Percentiles rank a stretch among this genome's conserved stretches.
phyloP scores from a whole-genome alignment of 1,284 basidiomycete species.

The Boletus hoseneyae region DNA sequence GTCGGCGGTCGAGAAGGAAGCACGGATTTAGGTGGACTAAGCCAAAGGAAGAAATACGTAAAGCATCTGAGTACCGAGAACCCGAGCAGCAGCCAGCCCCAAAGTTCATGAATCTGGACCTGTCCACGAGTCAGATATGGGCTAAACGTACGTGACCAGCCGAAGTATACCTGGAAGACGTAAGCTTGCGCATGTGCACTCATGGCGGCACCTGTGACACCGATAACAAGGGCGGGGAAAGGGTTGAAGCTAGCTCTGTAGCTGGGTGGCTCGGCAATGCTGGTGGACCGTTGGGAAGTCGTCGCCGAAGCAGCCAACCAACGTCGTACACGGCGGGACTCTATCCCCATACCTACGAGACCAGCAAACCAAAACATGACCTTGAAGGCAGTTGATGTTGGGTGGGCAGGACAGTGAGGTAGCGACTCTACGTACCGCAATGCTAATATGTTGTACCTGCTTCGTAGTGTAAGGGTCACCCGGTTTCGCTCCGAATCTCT shows the following conservation, averaged over 20 bases:
- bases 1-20: conserved; percentile 93
- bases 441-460: conserved; percentile 93
- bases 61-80: conserved; percentile 77
- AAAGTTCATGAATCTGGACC: conserved; percentile 86
- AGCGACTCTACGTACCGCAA: conserved; percentile 62
- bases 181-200: conserved; percentile 92
- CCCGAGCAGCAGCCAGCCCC: conserved; percentile 88
- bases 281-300: conserved; percentile 40
- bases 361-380: conserved; percentile 97
- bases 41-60: conserved; percentile 95
- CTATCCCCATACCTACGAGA: conserved; percentile 85
- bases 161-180: conserved; percentile 63
- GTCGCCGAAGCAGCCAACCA: conserved; percentile 65
- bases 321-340: conserved; percentile 68
- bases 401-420: background rate
- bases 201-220: conserved; percentile 94
- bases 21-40: conserved; percentile 70
- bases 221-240: conserved; percentile 91
- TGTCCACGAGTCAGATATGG: conserved; percentile 27
- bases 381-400: conserved; percentile 23
- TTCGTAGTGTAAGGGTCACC: conserved; percentile 90
- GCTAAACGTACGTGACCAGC: background rate
- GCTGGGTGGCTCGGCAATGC: conserved; percentile 60
- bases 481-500: conserved; percentile 79
- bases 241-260: conserved; percentile 89